Evolutionary conservation across 106 monocot genomes (phyloP).

Genomic region (Xerophyta viscosa): DNA sequence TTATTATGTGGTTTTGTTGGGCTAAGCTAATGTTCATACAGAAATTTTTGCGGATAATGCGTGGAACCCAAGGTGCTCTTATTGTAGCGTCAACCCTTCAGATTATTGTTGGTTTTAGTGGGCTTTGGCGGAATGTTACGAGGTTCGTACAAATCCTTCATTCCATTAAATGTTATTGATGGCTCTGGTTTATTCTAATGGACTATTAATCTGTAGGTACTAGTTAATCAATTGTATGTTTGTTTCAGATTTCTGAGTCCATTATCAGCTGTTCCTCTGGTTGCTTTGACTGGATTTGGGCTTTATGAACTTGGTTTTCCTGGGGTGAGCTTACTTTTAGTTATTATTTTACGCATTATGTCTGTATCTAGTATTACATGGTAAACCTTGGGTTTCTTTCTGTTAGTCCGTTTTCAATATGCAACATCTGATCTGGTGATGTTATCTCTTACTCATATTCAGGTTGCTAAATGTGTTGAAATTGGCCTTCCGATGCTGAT

Average conservation of each 20-base stretch:
- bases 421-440: too few relatives aligned
- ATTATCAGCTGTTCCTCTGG: conserved; percentile 77
- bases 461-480: conserved; percentile 98
- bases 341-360: neutral
- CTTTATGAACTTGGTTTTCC: conserved; percentile 97
- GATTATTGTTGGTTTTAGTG: conserved; percentile 91
- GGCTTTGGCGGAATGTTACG: conserved; percentile 94
- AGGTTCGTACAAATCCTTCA: conserved; percentile 36
- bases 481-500: conserved; percentile 91
- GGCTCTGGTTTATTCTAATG: neutral
- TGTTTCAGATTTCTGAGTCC: conserved; percentile 73
- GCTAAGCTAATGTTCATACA: too few relatives aligned
- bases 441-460: conserved; percentile 9
- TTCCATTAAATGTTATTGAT: too few relatives aligned
- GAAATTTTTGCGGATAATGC: conserved; percentile 88
- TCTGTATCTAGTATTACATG: too few relatives aligned
- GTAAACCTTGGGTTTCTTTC: too few relatives aligned
- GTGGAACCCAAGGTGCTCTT: conserved; percentile 95
- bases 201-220: neutral
- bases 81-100: conserved; percentile 94
- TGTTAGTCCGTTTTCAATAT: too few relatives aligned
- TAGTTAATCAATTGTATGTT: conserved; percentile 1
- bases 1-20: too few relatives aligned
- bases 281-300: conserved; percentile 75
- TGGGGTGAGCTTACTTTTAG: conserved; percentile 40